A percentile compares a stretch with the other conserved stretches of the same genome.
Evolutionary conservation across 2,329 filamentous ascomycete genomes (phyloP).

Genomic region (Penicillium expansum): DNA sequence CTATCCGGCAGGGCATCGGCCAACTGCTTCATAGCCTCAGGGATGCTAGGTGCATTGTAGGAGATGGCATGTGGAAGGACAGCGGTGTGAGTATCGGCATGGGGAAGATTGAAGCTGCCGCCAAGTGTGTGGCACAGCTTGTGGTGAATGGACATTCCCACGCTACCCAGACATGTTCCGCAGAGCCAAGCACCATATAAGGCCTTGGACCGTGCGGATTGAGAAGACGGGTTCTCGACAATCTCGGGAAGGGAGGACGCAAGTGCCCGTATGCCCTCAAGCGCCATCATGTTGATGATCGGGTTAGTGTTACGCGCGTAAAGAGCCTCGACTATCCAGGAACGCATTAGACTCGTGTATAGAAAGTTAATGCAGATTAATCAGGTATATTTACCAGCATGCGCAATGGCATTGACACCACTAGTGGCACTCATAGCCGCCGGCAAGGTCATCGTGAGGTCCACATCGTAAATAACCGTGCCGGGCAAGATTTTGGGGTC

Average conservation of each 20-base stretch:
- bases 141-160: slow-evolving; percentile 64
- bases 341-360: neutral
- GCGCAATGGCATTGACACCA: slow-evolving; percentile 65
- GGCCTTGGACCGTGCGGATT: slow-evolving; percentile 51
- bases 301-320: slow-evolving; percentile 63
- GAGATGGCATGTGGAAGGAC: slow-evolving; percentile 62
- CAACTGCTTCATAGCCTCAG: slow-evolving; percentile 53
- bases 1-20: slow-evolving; percentile 56
- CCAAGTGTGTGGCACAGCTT: slow-evolving; percentile 66
- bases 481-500: slow-evolving; percentile 60
- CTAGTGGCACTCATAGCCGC: slow-evolving; percentile 54
- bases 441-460: slow-evolving; percentile 60
- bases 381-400: slow-evolving; percentile 47
- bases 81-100: slow-evolving; percentile 64
- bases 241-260: slow-evolving; percentile 55
- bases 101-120: slow-evolving; percentile 62
- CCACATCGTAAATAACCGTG: slow-evolving; percentile 64
- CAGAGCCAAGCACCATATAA: slow-evolving; percentile 66
- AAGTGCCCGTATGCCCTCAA: slow-evolving; percentile 57
- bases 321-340: slow-evolving; percentile 55
- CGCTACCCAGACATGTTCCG: slow-evolving; percentile 58
- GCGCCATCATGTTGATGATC: slow-evolving; percentile 57
- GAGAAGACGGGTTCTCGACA: slow-evolving; percentile 45
- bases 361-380: neutral
- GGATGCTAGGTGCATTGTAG: slow-evolving; percentile 59